phyloP scores from a whole-genome alignment of 2,329 filamentous ascomycete species.

The Penicillium sp. region DNA sequence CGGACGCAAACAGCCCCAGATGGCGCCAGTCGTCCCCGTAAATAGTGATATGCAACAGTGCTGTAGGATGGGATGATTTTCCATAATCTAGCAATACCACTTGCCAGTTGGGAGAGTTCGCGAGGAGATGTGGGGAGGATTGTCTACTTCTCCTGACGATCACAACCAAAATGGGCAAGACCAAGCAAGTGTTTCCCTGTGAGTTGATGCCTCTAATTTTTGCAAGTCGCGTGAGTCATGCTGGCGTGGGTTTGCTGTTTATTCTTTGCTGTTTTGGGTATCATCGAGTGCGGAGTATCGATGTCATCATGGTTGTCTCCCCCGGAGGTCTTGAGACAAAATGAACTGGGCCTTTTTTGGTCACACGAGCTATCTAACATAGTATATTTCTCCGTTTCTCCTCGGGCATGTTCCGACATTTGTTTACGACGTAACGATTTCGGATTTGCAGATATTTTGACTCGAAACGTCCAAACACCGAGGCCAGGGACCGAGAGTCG shows the following conservation, averaged over 20 bases:
- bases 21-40: too few species aligned
- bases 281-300: background rate
- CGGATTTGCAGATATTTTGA: background rate
- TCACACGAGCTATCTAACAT: background rate
- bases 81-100: background rate
- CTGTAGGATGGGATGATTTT: too few species aligned
- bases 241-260: background rate
- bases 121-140: constrained; percentile 3
- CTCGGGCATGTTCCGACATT: background rate
- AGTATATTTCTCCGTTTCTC: background rate
- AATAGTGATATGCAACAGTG: constrained; percentile 1
- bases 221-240: constrained; percentile 3
- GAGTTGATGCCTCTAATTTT: background rate
- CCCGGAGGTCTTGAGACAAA: background rate
- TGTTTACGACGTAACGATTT: background rate
- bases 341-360: background rate
- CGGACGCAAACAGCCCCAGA: too few species aligned
- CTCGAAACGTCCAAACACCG: background rate
- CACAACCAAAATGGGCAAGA: constrained; percentile 8
- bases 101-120: constrained; percentile 4
- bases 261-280: constrained; percentile 1
- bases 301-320: constrained; percentile 2
- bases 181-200: background rate
- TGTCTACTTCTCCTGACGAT: constrained; percentile 26
- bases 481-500: background rate